A percentile compares a stretch with the other conserved stretches of the same genome.
Evolutionary conservation across 345 rosid genomes (phyloP).

Genomic region (Aethionema arabicum): DNA sequence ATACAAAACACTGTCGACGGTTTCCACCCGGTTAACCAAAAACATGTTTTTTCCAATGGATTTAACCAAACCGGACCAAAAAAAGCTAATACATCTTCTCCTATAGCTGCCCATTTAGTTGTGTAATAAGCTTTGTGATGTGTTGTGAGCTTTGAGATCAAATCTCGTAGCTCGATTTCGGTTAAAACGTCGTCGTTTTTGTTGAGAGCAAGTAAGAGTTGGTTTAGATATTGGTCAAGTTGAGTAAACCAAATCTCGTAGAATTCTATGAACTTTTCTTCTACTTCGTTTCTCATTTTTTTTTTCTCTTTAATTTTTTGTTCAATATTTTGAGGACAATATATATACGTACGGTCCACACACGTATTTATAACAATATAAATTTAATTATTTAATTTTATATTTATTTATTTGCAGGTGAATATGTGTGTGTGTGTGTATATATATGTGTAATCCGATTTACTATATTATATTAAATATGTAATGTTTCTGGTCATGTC

Average conservation of each 20-base stretch:
- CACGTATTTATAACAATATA: background rate
- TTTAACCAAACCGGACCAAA: constrained; percentile 60
- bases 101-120: constrained; percentile 70
- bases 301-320: constrained; percentile 4
- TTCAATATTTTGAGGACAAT: constrained; percentile 15
- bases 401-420: constrained; percentile 7
- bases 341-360: constrained; percentile 27
- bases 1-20: constrained; percentile 59
- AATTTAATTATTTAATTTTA: background rate
- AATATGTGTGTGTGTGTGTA: too few relatives aligned
- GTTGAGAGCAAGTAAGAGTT: constrained; percentile 37
- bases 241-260: constrained; percentile 58
- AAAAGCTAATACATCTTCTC: constrained; percentile 64
- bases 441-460: background rate
- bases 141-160: constrained; percentile 58
- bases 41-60: constrained; percentile 59
- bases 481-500: too few relatives aligned
- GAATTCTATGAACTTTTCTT: constrained; percentile 53
- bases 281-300: constrained; percentile 44
- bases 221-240: constrained; percentile 50
- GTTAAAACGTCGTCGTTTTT: background rate
- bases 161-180: constrained; percentile 40
- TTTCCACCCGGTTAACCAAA: constrained; percentile 88
- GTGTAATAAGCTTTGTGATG: constrained; percentile 81
- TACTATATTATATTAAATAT: too few relatives aligned